Evolutionary conservation across 441 rosid genomes (phyloP).

Genomic region (Arabidopsis hybrid): DNA sequence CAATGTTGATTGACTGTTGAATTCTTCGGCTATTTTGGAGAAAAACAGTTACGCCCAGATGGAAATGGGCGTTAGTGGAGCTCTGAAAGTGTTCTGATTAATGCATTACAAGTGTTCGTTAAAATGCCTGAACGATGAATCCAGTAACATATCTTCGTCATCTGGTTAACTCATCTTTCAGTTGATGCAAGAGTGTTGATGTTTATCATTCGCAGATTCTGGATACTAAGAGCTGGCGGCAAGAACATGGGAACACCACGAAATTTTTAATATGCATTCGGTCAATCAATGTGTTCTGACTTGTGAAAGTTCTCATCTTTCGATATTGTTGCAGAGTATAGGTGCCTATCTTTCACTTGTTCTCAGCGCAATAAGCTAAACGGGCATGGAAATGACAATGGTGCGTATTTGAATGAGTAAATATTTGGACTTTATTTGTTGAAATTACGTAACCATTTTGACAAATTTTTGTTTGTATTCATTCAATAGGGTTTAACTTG

Average conservation of each 20-base stretch:
- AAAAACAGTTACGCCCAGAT: not conserved
- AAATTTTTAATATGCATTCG: no score
- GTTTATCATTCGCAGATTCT: no score
- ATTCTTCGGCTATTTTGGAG: not conserved
- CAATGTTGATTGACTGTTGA: not conserved
- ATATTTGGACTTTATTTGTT: not conserved
- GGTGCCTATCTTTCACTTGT: not conserved
- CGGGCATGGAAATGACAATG: conserved; percentile 14
- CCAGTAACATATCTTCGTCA: no score
- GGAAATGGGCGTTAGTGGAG: not conserved
- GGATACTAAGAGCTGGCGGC: no score
- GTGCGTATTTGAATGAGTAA: not conserved
- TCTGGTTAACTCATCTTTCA: no score
- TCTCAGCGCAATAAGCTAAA: not conserved
- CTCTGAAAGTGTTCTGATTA: no score
- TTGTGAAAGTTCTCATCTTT: not conserved
- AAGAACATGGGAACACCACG: no score
- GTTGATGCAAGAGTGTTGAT: no score
- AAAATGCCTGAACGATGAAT: no score
- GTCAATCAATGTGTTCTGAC: not conserved
- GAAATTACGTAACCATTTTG: not conserved
- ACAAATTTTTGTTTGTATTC: not conserved
- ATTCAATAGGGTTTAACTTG: no score
- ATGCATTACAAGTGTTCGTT: no score
- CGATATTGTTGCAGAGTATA: not conserved